A percentile compares a stretch with the other conserved stretches of the same genome.
Conservation (phyloP, 345 rosid genomes). For the Euphorbia pulcherrima region DNA sequence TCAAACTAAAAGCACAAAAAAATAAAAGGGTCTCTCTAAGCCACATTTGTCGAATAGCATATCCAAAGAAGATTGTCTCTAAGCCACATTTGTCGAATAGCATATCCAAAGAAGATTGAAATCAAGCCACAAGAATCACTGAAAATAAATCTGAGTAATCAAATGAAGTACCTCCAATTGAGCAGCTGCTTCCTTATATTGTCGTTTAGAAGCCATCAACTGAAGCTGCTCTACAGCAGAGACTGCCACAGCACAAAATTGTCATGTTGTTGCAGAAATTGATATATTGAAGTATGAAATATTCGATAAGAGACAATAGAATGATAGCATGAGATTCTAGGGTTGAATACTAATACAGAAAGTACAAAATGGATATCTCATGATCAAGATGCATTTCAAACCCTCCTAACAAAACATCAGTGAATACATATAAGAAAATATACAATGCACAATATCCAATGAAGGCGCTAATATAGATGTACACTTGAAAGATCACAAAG, state of each 20-base stretch:
- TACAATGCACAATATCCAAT: background rate
- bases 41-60: background rate
- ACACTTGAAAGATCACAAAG: background rate
- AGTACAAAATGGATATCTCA: background rate
- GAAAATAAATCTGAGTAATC: background rate
- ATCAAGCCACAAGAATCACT: background rate
- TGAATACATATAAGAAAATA: background rate
- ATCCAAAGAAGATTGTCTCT: background rate
- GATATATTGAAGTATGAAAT: conserved; percentile 5
- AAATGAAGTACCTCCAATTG: conserved; percentile 77
- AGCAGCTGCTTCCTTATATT: conserved; percentile 95
- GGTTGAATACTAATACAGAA: background rate
- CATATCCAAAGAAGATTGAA: background rate
- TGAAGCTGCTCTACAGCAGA: conserved; percentile 99
- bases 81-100: background rate
- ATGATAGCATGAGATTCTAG: background rate
- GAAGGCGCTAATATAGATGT: background rate
- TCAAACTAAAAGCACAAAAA: conserved; percentile 1
- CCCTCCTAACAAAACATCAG: background rate
- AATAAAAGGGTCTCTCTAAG: background rate
- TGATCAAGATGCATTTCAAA: background rate
- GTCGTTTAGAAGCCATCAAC: conserved; percentile 94
- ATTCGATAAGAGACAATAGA: background rate
- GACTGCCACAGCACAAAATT: conserved; percentile 47
- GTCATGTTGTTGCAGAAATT: conserved; percentile 20